Percentiles rank a stretch among this genome's conserved stretches.
phyloP scores from a whole-genome alignment of 2,329 filamentous ascomycete species.

The Arachnomyces sp. region DNA sequence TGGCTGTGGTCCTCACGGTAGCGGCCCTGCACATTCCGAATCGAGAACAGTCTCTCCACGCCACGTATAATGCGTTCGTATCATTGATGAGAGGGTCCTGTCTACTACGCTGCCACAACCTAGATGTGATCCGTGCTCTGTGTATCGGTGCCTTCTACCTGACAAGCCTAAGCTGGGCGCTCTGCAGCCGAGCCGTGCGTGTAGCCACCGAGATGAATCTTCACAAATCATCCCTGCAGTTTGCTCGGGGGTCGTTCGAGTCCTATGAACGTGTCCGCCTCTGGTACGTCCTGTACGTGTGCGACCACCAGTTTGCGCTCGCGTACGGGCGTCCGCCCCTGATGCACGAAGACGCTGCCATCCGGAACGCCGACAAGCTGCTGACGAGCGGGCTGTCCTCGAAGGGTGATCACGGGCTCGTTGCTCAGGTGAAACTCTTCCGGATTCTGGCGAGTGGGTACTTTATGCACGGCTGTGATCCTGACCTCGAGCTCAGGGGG shows the following conservation, averaged over 20 bases:
- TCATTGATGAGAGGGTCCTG: constrained; percentile 44
- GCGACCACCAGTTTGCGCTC: constrained; percentile 31
- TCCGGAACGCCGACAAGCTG: constrained; percentile 45
- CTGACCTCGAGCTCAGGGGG: constrained; percentile 37
- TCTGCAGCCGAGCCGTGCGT: constrained; percentile 44
- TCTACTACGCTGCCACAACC: constrained; percentile 44
- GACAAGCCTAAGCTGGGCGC: constrained; percentile 49
- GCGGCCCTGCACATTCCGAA: constrained; percentile 45
- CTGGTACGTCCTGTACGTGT: constrained; percentile 32
- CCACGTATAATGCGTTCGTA: constrained; percentile 45
- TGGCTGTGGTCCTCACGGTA: constrained; percentile 45
- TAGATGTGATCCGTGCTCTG: constrained; percentile 47
- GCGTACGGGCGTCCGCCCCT: constrained; percentile 33
- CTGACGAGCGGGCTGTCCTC: constrained; percentile 35
- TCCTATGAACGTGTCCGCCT: constrained; percentile 21
- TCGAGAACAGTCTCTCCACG: constrained; percentile 38
- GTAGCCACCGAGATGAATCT: constrained; percentile 46
- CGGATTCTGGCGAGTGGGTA: constrained; percentile 43
- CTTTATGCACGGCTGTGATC: constrained; percentile 46
- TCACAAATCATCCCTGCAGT: constrained; percentile 37
- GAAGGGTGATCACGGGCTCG: constrained; percentile 44
- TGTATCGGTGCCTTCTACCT: constrained; percentile 52
- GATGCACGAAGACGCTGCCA: constrained; percentile 43
- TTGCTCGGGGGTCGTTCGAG: constrained; percentile 40
- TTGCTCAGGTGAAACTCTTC: constrained; percentile 46